Percentiles rank a stretch among this genome's conserved stretches.
phyloP scores from a whole-genome alignment of 2,329 filamentous ascomycete species.

The Lachnellula subtilissima region DNA sequence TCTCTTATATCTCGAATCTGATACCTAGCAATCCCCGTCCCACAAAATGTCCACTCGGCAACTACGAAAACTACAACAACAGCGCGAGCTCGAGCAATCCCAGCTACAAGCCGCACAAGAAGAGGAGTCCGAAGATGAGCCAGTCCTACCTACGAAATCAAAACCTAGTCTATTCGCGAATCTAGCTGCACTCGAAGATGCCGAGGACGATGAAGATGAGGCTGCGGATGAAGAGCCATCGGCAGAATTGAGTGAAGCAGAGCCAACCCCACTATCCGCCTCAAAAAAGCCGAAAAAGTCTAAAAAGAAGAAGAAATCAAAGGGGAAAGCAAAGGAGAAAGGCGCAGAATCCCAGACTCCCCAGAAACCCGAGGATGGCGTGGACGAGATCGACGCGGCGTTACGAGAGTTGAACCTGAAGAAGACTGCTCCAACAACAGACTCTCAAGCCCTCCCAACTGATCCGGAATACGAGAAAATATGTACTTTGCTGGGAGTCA shows the following conservation, averaged over 20 bases:
- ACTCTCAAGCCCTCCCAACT: slow-evolving; percentile 12
- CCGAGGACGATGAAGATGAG: slow-evolving; percentile 27
- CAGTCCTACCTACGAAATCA: slow-evolving; percentile 30
- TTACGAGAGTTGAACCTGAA: slow-evolving; percentile 53
- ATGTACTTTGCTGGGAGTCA: slow-evolving; percentile 54
- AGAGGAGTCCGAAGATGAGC: slow-evolving; percentile 28
- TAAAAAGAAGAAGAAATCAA: slow-evolving; percentile 56
- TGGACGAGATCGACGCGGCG: slow-evolving; percentile 65
- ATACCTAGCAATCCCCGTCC: neutral
- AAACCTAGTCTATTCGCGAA: slow-evolving; percentile 52
- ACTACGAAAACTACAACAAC: slow-evolving; percentile 32
- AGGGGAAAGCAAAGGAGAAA: slow-evolving; percentile 41
- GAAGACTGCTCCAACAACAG: slow-evolving; percentile 9
- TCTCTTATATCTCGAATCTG: neutral
- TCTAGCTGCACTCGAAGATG: slow-evolving; percentile 41
- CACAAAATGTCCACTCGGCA: slow-evolving; percentile 32
- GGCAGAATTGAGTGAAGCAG: slow-evolving; percentile 29
- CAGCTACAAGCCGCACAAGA: slow-evolving; percentile 22
- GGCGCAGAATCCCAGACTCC: slow-evolving; percentile 25
- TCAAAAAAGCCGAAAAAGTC: slow-evolving; percentile 54
- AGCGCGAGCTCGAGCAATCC: slow-evolving; percentile 28
- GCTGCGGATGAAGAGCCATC: slow-evolving; percentile 30
- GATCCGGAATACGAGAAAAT: slow-evolving; percentile 40
- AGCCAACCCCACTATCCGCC: slow-evolving; percentile 26
- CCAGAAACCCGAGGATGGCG: slow-evolving; percentile 28